Conservation (phyloP, 495 filamentous ascomycete species). For the Neurospora sp. region DNA sequence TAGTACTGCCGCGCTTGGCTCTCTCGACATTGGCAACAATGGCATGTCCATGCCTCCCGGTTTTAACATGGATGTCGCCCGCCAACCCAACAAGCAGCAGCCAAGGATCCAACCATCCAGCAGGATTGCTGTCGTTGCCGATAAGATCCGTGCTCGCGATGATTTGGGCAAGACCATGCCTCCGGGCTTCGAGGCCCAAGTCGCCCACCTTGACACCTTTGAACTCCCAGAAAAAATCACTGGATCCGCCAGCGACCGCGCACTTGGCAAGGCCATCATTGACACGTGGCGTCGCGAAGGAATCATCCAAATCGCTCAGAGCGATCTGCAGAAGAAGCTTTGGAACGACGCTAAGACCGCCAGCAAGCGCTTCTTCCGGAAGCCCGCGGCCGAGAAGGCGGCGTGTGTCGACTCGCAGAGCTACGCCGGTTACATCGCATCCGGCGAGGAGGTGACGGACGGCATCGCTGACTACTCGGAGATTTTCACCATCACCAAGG, state of each 20-base stretch:
- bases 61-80: slow-evolving; percentile 9
- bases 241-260: slow-evolving; percentile 13
- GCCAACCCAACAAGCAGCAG: neutral
- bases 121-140: neutral
- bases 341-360: slow-evolving; percentile 21
- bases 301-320: slow-evolving; percentile 35
- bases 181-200: slow-evolving; percentile 24
- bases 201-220: slow-evolving; percentile 26
- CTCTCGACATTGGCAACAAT: neutral
- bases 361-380: slow-evolving; percentile 28
- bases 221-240: slow-evolving; percentile 22
- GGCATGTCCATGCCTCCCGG: slow-evolving; percentile 12
- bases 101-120: neutral
- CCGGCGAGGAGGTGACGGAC: slow-evolving; percentile 38
- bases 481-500: slow-evolving; percentile 39
- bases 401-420: slow-evolving; percentile 34
- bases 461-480: slow-evolving; percentile 38
- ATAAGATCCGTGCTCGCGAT: neutral
- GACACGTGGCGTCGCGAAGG: slow-evolving; percentile 31
- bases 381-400: slow-evolving; percentile 24
- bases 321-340: slow-evolving; percentile 10
- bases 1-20: slow-evolving; percentile 8
- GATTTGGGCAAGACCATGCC: slow-evolving; percentile 21
- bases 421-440: slow-evolving; percentile 38
- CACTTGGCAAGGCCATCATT: slow-evolving; percentile 28